Base-by-base conservation (phyloP, 2,329 filamentous ascomycete genomes). In the Waltergamsia citrina region DNA sequence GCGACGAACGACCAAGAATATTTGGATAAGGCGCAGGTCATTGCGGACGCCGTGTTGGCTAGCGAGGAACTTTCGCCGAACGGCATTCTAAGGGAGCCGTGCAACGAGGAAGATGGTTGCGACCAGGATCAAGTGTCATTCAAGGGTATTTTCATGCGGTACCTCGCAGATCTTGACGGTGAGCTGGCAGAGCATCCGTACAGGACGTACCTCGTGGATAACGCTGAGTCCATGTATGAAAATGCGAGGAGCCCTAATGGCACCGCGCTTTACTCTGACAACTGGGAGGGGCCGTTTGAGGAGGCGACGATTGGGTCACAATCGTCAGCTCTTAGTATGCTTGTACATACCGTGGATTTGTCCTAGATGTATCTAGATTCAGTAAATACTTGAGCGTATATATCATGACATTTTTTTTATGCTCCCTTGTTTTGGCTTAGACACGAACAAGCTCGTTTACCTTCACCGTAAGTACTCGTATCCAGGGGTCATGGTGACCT, bases 141-240 rank as follows among this genome's bases (percentile, higher is more conserved):
- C 66, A 85, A 86, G 54, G 81, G 81, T 4, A 63, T 85, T 23
- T 83, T 85, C 41, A 56, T 86, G 15, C 63, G 66, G 22, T 67
- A 71, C 35, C 53, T 86, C 22, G 62, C 80, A 16, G 47, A 56
- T 1, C 17, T 32, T 8, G 29, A 19, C 18, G 14, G 10, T 1
- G 57, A 69, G 24, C 50, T 60, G 4, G 50, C 51, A 8, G n/a
- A n/a, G n/a, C n/a, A n/a, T n/a, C n/a, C n/a, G n/a, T 79, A 76
- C 46, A 57, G 54, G 10, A 49, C 57, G 3, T 77, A 78, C 36
- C 70, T 85, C 36, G 51, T 65, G 31, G 58, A 53, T 19, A 85
- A 82, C 38, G 81, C 80, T 8, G 59, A 79, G 40, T 70, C 68
- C 29, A 75, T 85, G 38, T 85, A 79, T 81, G 49, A 50, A 12